Conservation (phyloP, 805 yeast species). For the Metschnikowia colocasiae region DNA sequence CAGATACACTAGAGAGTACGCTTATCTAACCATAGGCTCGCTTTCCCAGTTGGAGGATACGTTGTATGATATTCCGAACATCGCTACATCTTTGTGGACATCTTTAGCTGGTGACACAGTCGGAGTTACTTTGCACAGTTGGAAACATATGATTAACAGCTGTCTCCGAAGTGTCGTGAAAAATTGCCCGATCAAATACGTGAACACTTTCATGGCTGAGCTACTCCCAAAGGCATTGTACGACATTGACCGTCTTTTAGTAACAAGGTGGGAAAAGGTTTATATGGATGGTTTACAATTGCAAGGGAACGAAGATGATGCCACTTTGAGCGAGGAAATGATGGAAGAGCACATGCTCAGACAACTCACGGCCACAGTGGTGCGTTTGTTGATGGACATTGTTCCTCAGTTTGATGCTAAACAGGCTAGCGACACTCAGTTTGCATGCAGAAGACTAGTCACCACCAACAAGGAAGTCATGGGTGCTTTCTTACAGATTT, state of each 20-base stretch:
- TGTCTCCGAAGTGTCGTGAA: constrained; percentile 83
- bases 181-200: constrained; percentile 75
- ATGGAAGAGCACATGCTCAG: constrained; percentile 93
- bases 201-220: constrained; percentile 66
- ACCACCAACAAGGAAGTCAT: constrained; percentile 61
- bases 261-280: constrained; percentile 71
- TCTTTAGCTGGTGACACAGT: constrained; percentile 81
- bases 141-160: constrained; percentile 94
- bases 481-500: constrained; percentile 71
- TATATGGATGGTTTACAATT: constrained; percentile 54
- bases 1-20: constrained; percentile 93
- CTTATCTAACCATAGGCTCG: constrained; percentile 84
- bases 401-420: constrained; percentile 71
- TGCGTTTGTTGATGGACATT: constrained; percentile 78
- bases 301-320: constrained; percentile 66
- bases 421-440: constrained; percentile 54
- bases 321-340: constrained; percentile 92
- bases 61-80: constrained; percentile 77
- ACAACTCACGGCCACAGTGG: constrained; percentile 90
- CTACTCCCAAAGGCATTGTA: constrained; percentile 73
- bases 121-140: constrained; percentile 90
- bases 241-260: constrained; percentile 70
- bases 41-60: constrained; percentile 88
- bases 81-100: constrained; percentile 72
- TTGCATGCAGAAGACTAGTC: constrained; percentile 62